Evolutionary conservation across 1,139 yeast genomes (phyloP).

Genomic region (Suhomyces guaymorum): DNA sequence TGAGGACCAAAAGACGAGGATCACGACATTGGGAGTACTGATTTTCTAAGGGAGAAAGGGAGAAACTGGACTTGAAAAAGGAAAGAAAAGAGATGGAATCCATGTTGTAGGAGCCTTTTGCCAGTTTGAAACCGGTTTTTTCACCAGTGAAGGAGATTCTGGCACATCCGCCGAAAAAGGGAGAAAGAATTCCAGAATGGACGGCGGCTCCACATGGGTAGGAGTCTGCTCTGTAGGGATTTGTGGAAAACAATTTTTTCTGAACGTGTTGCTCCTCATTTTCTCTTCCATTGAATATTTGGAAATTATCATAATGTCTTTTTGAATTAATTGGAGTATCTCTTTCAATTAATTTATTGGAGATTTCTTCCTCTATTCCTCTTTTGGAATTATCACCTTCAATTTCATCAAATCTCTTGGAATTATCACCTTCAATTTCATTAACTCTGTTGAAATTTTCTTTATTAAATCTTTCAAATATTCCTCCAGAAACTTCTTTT

Average conservation of each 20-base stretch:
- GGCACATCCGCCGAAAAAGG: slow-evolving; percentile 81
- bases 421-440: too few species aligned
- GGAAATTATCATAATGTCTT: too few species aligned
- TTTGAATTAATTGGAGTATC: too few species aligned
- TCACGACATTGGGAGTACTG: slow-evolving; percentile 56
- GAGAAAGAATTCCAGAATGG: slow-evolving; percentile 78
- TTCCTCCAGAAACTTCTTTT: background rate
- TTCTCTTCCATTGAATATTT: too few species aligned
- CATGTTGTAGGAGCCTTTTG: slow-evolving; percentile 49
- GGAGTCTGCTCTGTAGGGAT: slow-evolving; percentile 85
- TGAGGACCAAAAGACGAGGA: slow-evolving; percentile 59
- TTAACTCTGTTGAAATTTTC: too few species aligned
- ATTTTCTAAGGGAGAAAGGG: slow-evolving; percentile 43
- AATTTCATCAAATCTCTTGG: too few species aligned
- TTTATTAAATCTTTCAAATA: too few species aligned
- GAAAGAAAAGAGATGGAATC: slow-evolving; percentile 65
- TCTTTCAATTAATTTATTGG: too few species aligned
- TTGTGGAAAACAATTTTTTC: slow-evolving; percentile 9
- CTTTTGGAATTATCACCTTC: too few species aligned
- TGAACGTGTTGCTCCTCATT: background rate
- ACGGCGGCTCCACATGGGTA: slow-evolving; percentile 89
- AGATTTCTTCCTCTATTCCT: too few species aligned
- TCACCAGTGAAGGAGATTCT: slow-evolving; percentile 59
- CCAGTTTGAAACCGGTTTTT: slow-evolving; percentile 48
- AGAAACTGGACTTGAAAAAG: slow-evolving; percentile 73